Base-by-base conservation (phyloP, 1,284 basidiomycete species). In the Porphyrellus sp. region DNA sequence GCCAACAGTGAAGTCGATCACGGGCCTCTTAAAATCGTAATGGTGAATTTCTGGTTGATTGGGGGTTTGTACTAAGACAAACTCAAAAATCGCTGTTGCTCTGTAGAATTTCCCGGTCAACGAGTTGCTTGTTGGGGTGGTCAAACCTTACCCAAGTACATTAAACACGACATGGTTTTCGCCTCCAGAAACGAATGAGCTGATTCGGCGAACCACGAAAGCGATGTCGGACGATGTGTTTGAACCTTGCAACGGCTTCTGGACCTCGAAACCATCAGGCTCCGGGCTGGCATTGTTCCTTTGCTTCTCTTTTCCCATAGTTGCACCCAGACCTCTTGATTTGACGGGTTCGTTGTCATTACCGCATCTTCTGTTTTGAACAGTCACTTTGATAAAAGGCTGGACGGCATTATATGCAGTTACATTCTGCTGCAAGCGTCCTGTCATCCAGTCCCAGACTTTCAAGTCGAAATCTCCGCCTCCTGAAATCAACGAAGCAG, bases 401-500 rank as follows among this genome's bases (percentile, higher is more conserved):
- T 80, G 74, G 4, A 91, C 79, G 0, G 68, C 63, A 1, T 81
- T 74, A 45, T 73, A 70, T 25, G 94, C 74, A 4, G 71, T 67
- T 13, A 94, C 72, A 25, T 83, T 78, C 30, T 73, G 70, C 18
- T 77, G 66, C 23, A 82, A 67, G 38, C 61, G 61, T 0, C 91
- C 91, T 0, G 72, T 74, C 67, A 81, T 77, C 87, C 89, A 92
- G 56, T 90, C 79, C 89, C 91, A 96, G 16, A 93, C 62, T 65
- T 87, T 85, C 21, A 97, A 69, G 44, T 77, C 72, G 0, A 80
- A 74, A 63, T 96, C 93, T 0, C 93, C 94, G n/a, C 94, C 94
- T 1, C 88, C 94, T 0, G 91, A 92, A 5, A 96, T 73, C 28
- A 97, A 73, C 2, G 72, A 61, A 0, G 71, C 62, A 2, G 79